Base-by-base conservation (phyloP, 1,284 basidiomycete genomes). In the Papiliotrema nemorosa region DNA sequence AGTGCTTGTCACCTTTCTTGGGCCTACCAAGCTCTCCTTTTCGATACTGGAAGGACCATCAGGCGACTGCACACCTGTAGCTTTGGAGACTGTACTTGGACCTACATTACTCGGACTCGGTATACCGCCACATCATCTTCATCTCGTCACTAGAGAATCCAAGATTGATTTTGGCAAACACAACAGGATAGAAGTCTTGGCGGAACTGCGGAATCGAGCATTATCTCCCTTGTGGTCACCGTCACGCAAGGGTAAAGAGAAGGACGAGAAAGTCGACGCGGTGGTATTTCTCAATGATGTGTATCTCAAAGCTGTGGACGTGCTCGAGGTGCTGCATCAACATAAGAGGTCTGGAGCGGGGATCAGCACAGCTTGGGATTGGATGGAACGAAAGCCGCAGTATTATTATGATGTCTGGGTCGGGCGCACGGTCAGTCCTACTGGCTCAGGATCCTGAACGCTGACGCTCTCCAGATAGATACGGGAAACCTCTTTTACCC, bases 371-470 rank as follows among this genome's bases (percentile, higher is more conserved):
- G 73, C 64, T 4, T 68, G 71, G 69, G 73, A 75, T 52, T 75
- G 70, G 71, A 68, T 62, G 57, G 59, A 63, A 51, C 60, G 66
- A 35, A 53, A 66, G 26, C 72, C 72, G 14, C 67, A 63, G 21
- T 67, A 72, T 45, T 75, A 67, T 48, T 74, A 75, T 52, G 73
- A 75, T 56, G 60, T 75, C 26, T 75, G 73, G 73, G 73, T 74
- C 0, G 71, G 63, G 10, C 44, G 70, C 18, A 73, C 72, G 1
- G 72, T 73, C 42, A 57, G 69, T 64, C 2, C 44, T 16, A 14
- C 10, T n/a, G 21, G 18, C 4, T 52, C n/a, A 36, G 7, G 16
- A 21, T 5, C 7, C 6, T 25, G n/a, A 10, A 24, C n/a, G 34
- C 41, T 57, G 36, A 51, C 22, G 18, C n/a, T n/a, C n/a, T n/a